Conservation (phyloP, 1,284 basidiomycete genomes). For the Tilletia setariae region DNA sequence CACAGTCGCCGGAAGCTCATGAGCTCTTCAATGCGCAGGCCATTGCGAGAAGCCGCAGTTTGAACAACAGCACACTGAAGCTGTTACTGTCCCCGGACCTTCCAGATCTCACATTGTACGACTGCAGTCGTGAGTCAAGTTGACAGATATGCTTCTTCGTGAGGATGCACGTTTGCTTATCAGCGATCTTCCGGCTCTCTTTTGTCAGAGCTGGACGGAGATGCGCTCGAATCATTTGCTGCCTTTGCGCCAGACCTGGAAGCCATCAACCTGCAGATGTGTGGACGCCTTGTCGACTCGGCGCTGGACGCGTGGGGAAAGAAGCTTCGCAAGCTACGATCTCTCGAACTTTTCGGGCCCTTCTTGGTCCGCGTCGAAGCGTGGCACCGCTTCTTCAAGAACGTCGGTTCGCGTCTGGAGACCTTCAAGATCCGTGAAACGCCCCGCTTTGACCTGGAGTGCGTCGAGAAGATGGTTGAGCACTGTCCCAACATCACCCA, state of each 20-base stretch:
- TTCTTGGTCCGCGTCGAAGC: slow-evolving; percentile 75
- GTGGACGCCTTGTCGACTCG: slow-evolving; percentile 75
- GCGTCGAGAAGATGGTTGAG: slow-evolving; percentile 65
- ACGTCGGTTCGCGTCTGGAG: slow-evolving; percentile 63
- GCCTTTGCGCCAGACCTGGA: slow-evolving; percentile 42
- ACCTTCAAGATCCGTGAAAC: slow-evolving; percentile 72
- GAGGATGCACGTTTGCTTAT: too few species aligned
- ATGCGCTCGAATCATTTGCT: slow-evolving; percentile 39
- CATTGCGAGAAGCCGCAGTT: slow-evolving; percentile 76
- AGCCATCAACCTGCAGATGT: slow-evolving; percentile 70
- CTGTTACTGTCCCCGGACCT: slow-evolving; percentile 79
- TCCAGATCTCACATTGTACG: slow-evolving; percentile 72
- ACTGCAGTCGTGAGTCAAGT: slow-evolving; percentile 73
- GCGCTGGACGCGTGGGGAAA: slow-evolving; percentile 67
- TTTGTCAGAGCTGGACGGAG: slow-evolving; percentile 30
- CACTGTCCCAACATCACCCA: slow-evolving; percentile 66
- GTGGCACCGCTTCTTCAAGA: slow-evolving; percentile 74
- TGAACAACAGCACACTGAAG: slow-evolving; percentile 71
- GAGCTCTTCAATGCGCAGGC: slow-evolving; percentile 69
- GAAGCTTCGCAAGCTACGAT: slow-evolving; percentile 66
- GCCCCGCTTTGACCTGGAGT: slow-evolving; percentile 78
- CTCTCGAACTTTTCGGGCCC: slow-evolving; percentile 79
- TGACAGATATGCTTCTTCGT: slow-evolving; percentile 37
- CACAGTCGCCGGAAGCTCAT: slow-evolving; percentile 65
- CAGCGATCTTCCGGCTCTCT: too few species aligned